Percentiles rank a stretch among this genome's conserved stretches.
Conservation (phyloP, 2,329 filamentous ascomycete genomes). For the Amylocarpus encephaloides region DNA sequence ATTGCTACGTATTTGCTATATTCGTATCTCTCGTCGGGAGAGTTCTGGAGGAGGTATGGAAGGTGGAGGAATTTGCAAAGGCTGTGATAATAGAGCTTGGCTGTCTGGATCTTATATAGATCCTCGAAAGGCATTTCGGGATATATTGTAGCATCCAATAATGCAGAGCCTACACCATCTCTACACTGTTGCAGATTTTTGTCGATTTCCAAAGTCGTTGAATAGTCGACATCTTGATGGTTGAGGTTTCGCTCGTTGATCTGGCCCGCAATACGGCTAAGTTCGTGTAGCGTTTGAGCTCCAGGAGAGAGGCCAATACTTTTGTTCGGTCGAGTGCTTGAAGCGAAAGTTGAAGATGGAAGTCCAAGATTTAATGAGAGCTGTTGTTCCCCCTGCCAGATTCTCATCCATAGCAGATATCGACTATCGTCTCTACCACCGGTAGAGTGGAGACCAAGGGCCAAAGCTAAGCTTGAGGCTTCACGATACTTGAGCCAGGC, state of each 20-base stretch:
- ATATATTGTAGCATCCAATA: constrained; percentile 27
- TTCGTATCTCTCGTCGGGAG: constrained; percentile 33
- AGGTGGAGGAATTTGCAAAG: constrained; percentile 38
- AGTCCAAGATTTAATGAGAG: constrained; percentile 48
- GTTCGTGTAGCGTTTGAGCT: constrained; percentile 11
- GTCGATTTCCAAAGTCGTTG: constrained; percentile 36
- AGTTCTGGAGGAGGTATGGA: constrained; percentile 40
- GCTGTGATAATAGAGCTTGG: constrained; percentile 37
- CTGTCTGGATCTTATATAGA: constrained; percentile 30
- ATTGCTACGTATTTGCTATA: constrained; percentile 36
- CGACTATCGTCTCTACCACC: constrained; percentile 28
- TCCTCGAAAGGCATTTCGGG: constrained; percentile 24
- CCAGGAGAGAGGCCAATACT: not conserved
- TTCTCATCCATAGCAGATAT: constrained; percentile 35
- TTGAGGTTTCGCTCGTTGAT: constrained; percentile 39
- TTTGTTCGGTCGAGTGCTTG: constrained; percentile 9
- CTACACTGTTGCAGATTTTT: constrained; percentile 34
- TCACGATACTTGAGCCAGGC: constrained; percentile 47
- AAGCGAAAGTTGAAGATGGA: constrained; percentile 37
- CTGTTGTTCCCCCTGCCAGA: constrained; percentile 42
- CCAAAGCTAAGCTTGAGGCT: constrained; percentile 44
- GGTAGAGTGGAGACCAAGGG: constrained; percentile 42
- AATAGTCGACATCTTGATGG: constrained; percentile 32
- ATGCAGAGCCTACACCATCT: constrained; percentile 28
- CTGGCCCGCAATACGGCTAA: constrained; percentile 33